These are phyloP conservation scores for Ulmus americana DNA, from an alignment of 331 rosid species.

Conservation along the genomic window DNA sequence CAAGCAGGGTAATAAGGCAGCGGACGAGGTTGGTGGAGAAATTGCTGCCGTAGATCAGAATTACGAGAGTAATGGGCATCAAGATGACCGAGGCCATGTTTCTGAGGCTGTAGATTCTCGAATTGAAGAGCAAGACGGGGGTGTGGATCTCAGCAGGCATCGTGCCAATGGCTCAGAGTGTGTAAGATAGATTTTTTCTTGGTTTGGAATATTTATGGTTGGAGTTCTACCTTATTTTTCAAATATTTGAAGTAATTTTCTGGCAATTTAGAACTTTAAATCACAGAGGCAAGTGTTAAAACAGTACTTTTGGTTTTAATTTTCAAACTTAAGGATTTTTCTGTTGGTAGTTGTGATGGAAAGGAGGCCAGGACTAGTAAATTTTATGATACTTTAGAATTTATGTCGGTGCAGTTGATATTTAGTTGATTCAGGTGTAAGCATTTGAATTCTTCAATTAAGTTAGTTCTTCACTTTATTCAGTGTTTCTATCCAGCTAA, in stretches of 20 bases:
- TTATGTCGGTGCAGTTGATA: background rate
- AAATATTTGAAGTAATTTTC: background rate
- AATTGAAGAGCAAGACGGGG: constrained; percentile 16
- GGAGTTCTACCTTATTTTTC: background rate
- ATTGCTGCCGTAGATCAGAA: constrained; percentile 25
- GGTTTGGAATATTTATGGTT: background rate
- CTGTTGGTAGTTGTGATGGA: background rate
- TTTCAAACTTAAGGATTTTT: background rate
- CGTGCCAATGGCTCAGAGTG: constrained; percentile 39
- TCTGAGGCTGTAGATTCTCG: constrained; percentile 22
- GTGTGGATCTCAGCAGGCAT: constrained; percentile 25
- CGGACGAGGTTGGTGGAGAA: constrained; percentile 37
- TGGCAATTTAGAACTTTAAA: background rate
- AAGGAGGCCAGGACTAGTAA: background rate
- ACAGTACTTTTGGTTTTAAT: too few relatives aligned
- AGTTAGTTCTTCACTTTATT: background rate
- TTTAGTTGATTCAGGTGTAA: background rate
- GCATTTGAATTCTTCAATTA: background rate
- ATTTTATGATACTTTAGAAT: background rate
- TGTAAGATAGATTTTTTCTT: constrained; percentile 41
- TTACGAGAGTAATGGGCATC: constrained; percentile 22
- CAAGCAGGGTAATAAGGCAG: constrained; percentile 31
- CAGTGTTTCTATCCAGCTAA: background rate
- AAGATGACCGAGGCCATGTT: constrained; percentile 26
- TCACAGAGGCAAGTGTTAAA: too few relatives aligned